Conservation (phyloP, 2,329 filamentous ascomycete species). For the Hypoxylon sp. region DNA sequence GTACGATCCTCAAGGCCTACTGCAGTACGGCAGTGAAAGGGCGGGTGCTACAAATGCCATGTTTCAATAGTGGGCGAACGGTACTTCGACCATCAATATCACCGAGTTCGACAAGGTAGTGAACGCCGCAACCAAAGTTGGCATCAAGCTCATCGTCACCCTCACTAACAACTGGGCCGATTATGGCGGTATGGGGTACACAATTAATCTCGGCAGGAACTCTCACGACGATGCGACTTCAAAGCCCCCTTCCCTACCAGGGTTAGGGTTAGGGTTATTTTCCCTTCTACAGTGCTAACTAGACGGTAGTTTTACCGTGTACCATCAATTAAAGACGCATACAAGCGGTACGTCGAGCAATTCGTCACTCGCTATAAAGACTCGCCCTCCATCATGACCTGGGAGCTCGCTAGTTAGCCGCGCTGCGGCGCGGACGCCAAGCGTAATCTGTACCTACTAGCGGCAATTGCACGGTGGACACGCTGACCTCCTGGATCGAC, state of each 20-base stretch:
- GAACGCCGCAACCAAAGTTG: constrained; percentile 61
- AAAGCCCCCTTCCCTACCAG: not conserved
- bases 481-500: constrained; percentile 64
- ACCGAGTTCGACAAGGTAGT: constrained; percentile 66
- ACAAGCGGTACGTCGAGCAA: constrained; percentile 69
- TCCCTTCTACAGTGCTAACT: not conserved
- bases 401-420: constrained; percentile 76
- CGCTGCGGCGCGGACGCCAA: constrained; percentile 61
- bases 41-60: constrained; percentile 60
- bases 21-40: constrained; percentile 65
- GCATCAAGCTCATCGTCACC: constrained; percentile 66
- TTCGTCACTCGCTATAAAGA: constrained; percentile 71
- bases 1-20: constrained; percentile 59
- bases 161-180: constrained; percentile 72
- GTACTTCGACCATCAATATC: constrained; percentile 60
- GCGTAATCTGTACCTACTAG: constrained; percentile 62
- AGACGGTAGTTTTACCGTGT: constrained; percentile 61
- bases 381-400: constrained; percentile 72
- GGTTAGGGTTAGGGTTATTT: no score
- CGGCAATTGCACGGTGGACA: constrained; percentile 56
- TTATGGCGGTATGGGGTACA: constrained; percentile 72
- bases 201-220: constrained; percentile 64
- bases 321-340: constrained; percentile 65
- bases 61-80: constrained; percentile 62
- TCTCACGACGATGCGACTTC: constrained; percentile 63